Conservation (phyloP, 208 protist genomes). For the Crithidia fasciculata region DNA sequence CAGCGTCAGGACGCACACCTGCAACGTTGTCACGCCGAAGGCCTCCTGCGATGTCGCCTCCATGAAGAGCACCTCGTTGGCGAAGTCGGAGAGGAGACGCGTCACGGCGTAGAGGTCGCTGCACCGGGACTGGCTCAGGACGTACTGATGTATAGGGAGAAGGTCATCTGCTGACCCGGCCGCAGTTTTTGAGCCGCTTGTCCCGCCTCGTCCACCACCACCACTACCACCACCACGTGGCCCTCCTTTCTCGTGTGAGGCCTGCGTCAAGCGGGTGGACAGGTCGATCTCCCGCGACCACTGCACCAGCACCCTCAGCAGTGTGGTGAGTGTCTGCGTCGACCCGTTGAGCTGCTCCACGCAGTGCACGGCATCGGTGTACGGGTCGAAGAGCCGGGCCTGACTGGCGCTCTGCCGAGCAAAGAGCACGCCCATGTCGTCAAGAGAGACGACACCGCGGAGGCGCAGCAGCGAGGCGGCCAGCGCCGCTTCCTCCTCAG, state of each 20-base stretch:
- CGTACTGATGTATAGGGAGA: constrained; percentile 89
- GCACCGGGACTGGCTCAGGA: constrained; percentile 65
- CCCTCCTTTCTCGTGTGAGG: constrained; percentile 33
- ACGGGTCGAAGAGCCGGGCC: constrained; percentile 83
- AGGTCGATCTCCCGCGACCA: constrained; percentile 87
- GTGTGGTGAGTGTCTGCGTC: constrained; percentile 54
- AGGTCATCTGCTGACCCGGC: constrained; percentile 83
- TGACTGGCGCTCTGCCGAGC: constrained; percentile 53
- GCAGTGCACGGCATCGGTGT: constrained; percentile 77
- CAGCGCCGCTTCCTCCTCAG: constrained; percentile 47
- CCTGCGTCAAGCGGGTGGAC: constrained; percentile 64
- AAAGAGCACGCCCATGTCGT: constrained; percentile 85
- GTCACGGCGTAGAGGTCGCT: constrained; percentile 61
- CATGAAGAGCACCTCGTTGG: constrained; percentile 63
- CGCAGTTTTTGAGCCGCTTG: too few relatives aligned
- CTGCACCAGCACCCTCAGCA: constrained; percentile 72
- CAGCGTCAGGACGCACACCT: constrained; percentile 71
- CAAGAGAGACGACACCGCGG: constrained; percentile 58
- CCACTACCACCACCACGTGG: too few relatives aligned
- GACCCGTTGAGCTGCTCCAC: constrained; percentile 63
- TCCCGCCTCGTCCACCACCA: too few relatives aligned
- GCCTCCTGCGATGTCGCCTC: constrained; percentile 78
- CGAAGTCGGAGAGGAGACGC: constrained; percentile 75
- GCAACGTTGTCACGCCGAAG: constrained; percentile 82
- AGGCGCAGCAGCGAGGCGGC: constrained; percentile 47